Percentiles rank a stretch among this genome's conserved stretches.
These are phyloP conservation scores for Pichia sp. DNA, from an alignment of 1,139 yeast genomes.

Conservation along the genomic window DNA sequence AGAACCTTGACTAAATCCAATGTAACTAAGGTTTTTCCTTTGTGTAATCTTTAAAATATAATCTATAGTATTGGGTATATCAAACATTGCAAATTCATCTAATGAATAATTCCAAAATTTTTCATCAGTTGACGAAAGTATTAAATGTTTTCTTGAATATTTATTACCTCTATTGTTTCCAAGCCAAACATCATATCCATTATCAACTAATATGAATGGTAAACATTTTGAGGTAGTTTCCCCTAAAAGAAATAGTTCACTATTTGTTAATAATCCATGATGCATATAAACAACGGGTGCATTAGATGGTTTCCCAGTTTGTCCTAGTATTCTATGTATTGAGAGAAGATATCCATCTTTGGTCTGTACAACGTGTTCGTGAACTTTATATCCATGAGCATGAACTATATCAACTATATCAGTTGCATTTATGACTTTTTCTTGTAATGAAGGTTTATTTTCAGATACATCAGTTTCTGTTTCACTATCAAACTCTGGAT, in stretches of 20 bases:
- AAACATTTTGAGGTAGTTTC: conserved; percentile 35
- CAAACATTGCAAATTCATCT: conserved; percentile 78
- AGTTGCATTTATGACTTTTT: conserved; percentile 32
- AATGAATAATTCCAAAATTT: conserved; percentile 77
- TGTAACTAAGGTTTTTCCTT: conserved; percentile 31
- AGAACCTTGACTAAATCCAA: conserved; percentile 45
- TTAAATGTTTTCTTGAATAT: conserved; percentile 45
- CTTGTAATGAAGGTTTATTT: conserved; percentile 8
- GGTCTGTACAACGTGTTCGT: conserved; percentile 64
- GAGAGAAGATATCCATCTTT: conserved; percentile 39
- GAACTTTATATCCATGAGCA: conserved; percentile 54
- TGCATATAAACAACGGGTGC: conserved; percentile 36
- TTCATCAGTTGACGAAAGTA: conserved; percentile 36
- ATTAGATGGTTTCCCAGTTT: conserved; percentile 2
- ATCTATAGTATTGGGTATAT: conserved; percentile 68
- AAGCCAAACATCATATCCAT: conserved; percentile 84
- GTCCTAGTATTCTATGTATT: conserved; percentile 32
- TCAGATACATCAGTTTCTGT: neutral
- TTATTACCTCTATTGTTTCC: conserved; percentile 89
- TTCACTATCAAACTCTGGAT: neutral
- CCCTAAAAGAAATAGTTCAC: conserved; percentile 41
- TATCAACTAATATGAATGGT: conserved; percentile 68
- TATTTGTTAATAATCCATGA: conserved; percentile 42
- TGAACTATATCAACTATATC: conserved; percentile 62
- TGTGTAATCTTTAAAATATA: conserved; percentile 48